phyloP scores from a whole-genome alignment of 441 rosid species.

The Erysimum cheiri region DNA sequence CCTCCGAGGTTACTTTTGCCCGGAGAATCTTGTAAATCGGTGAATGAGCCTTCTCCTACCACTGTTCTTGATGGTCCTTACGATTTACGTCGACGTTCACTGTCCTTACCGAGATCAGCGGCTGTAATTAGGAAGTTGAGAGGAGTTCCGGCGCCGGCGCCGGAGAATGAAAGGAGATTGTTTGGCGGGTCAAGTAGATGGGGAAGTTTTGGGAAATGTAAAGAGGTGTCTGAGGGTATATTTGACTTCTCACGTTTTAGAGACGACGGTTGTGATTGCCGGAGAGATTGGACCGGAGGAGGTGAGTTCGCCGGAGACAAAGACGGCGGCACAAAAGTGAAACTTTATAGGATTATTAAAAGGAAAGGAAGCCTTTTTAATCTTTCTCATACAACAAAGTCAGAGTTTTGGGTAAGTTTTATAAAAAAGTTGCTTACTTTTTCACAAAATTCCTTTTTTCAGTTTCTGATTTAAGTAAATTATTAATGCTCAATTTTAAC shows the following conservation, averaged over 20 bases:
- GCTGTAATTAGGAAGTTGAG: conserved; percentile 46
- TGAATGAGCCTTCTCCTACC: conserved; percentile 57
- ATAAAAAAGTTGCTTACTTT: conserved; percentile 22
- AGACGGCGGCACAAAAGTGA: conserved; percentile 42
- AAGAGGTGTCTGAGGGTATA: conserved; percentile 38
- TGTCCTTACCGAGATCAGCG: conserved; percentile 45
- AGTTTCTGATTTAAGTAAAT: background rate
- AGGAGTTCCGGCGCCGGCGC: conserved; percentile 45
- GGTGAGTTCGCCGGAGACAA: conserved; percentile 14
- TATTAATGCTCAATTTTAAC: too few relatives aligned
- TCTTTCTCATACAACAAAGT: conserved; percentile 51
- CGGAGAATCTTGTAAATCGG: conserved; percentile 31
- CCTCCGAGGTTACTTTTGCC: conserved; percentile 60
- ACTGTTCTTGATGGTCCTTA: conserved; percentile 64
- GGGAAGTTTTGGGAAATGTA: conserved; percentile 51
- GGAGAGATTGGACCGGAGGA: conserved; percentile 33
- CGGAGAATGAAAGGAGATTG: conserved; percentile 38
- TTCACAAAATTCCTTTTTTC: background rate
- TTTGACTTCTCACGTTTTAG: conserved; percentile 39
- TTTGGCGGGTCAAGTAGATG: conserved; percentile 57
- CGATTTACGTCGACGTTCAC: conserved; percentile 43
- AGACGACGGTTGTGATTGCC: conserved; percentile 20
- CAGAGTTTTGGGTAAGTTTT: conserved; percentile 62
- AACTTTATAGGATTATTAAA: conserved; percentile 44
- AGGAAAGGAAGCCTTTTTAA: conserved; percentile 49